Evolutionary conservation across 352 stramenopile species (phyloP).

Genomic region (Globisporangium cederbergense): DNA sequence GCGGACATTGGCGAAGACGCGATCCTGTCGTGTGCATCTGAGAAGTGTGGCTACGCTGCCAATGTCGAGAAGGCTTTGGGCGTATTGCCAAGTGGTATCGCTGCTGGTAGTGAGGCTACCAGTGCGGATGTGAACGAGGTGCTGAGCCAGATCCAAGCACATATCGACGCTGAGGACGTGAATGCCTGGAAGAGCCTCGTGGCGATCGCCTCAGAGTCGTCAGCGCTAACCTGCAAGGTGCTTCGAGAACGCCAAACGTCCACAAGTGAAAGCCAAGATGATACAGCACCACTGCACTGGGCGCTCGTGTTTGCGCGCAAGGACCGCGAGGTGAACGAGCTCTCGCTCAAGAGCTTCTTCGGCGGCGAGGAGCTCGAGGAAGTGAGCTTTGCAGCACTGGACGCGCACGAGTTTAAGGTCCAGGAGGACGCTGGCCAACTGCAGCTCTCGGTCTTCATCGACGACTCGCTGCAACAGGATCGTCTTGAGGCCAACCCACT

Average conservation of each 20-base stretch:
- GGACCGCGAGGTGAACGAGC: slow-evolving; percentile 64
- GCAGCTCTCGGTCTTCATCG: slow-evolving; percentile 57
- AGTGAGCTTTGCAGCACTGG: slow-evolving; percentile 17
- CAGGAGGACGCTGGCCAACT: not conserved
- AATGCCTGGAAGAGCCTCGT: slow-evolving; percentile 35
- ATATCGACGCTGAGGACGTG: slow-evolving; percentile 13
- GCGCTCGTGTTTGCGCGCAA: slow-evolving; percentile 56
- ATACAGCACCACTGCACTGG: slow-evolving; percentile 16
- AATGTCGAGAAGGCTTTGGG: slow-evolving; percentile 86
- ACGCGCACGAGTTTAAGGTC: slow-evolving; percentile 22
- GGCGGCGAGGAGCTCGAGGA: slow-evolving; percentile 53
- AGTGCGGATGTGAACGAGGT: slow-evolving; percentile 9
- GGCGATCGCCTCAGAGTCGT: slow-evolving; percentile 5
- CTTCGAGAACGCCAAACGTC: slow-evolving; percentile 29
- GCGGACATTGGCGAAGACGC: slow-evolving; percentile 80
- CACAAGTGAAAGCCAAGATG: slow-evolving; percentile 13
- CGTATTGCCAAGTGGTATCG: slow-evolving; percentile 15
- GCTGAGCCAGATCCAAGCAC: slow-evolving; percentile 17
- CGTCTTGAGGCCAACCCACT: not conserved
- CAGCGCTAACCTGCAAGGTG: slow-evolving; percentile 31
- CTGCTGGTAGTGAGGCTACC: not conserved
- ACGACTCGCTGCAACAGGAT: slow-evolving; percentile 43
- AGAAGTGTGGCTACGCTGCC: slow-evolving; percentile 69
- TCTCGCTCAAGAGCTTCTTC: slow-evolving; percentile 70
- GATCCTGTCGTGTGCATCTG: slow-evolving; percentile 62